A percentile compares a stretch with the other conserved stretches of the same genome.
phyloP scores from a whole-genome alignment of 208 protist species.

The Leishmania major region DNA sequence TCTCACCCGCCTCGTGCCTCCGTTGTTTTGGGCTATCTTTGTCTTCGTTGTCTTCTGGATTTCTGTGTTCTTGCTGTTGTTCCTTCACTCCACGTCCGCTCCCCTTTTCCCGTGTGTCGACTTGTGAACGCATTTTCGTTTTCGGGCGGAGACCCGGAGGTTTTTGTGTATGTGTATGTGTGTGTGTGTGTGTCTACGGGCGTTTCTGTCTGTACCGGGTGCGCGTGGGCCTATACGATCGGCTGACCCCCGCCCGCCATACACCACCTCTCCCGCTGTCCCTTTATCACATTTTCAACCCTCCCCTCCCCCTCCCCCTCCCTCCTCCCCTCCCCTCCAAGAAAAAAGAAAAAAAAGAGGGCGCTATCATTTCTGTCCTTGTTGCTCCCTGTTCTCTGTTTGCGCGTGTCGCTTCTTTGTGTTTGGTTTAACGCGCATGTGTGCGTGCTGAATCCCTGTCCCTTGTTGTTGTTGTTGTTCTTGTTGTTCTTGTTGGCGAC shows the following conservation, averaged over 20 bases:
- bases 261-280: neutral
- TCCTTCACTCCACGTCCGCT: neutral
- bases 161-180: neutral
- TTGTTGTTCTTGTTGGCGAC: neutral
- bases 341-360: neutral
- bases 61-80: slow-evolving; percentile 5
- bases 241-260: neutral
- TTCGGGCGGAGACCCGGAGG: neutral
- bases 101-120: neutral
- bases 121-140: neutral
- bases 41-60: neutral
- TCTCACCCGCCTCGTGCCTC: neutral
- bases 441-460: neutral
- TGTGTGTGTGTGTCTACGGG: neutral
- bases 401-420: neutral
- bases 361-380: neutral
- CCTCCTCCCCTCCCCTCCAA: neutral
- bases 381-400: neutral
- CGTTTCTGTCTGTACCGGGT: neutral
- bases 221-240: neutral
- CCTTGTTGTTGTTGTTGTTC: neutral
- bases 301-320: too few species aligned
- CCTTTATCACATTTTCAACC: slow-evolving; percentile 1
- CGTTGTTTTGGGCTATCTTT: neutral
- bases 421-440: neutral